phyloP scores from a whole-genome alignment of 2,329 filamentous ascomycete species.

The Colletotrichum sublineola region DNA sequence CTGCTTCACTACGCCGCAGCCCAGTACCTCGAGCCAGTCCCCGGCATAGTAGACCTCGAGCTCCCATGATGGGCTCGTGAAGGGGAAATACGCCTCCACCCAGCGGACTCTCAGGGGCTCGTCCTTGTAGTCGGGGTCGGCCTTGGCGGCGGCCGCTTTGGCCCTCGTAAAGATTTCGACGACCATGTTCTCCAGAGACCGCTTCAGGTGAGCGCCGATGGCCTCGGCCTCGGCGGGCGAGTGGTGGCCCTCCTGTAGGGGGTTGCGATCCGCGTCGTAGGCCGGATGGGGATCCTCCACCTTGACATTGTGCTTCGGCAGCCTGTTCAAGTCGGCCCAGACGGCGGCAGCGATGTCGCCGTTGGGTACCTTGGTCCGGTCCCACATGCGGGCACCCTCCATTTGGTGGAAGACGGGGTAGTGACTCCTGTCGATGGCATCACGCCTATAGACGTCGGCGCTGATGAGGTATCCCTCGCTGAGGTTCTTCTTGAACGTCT shows the following conservation, averaged over 20 bases:
- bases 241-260: constrained; percentile 81
- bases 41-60: constrained; percentile 95
- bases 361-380: constrained; percentile 71
- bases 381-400: constrained; percentile 94
- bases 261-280: constrained; percentile 83
- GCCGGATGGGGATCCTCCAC: constrained; percentile 89
- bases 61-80: constrained; percentile 96
- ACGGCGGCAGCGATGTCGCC: constrained; percentile 75
- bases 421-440: constrained; percentile 94
- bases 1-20: constrained; percentile 92
- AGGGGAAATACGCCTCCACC: constrained; percentile 98
- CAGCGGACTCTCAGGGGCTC: constrained; percentile 89
- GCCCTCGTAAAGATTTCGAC: constrained; percentile 89
- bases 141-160: constrained; percentile 71
- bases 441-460: constrained; percentile 94
- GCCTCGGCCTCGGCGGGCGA: constrained; percentile 83
- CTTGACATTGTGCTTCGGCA: constrained; percentile 80
- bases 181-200: constrained; percentile 89
- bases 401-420: constrained; percentile 99
- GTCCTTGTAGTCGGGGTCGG: constrained; percentile 63
- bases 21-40: constrained; percentile 95
- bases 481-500: constrained; percentile 79
- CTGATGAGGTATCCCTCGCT: constrained; percentile 89
- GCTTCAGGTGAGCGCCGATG: constrained; percentile 87
- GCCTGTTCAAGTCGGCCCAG: constrained; percentile 74